phyloP scores from a whole-genome alignment of 495 filamentous ascomycete species.

The Alectoria sarmentosa region DNA sequence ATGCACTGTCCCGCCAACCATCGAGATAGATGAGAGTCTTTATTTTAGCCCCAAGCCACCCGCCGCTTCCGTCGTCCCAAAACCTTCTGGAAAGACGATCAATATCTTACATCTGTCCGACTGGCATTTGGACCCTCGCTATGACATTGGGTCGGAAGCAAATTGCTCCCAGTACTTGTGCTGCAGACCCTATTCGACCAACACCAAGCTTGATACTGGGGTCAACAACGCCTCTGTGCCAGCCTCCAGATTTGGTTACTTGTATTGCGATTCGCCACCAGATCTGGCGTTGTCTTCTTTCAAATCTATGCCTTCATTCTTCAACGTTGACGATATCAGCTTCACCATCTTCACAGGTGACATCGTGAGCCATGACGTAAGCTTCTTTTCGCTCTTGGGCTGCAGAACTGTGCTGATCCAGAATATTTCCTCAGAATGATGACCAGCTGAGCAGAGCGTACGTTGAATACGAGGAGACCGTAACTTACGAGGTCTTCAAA shows the following conservation, averaged over 20 bases:
- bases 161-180: constrained; percentile 41
- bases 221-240: constrained; percentile 26
- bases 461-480: constrained; percentile 35
- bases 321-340: constrained; percentile 29
- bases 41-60: constrained; percentile 33
- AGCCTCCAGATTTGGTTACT: constrained; percentile 27
- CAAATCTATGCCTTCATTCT: constrained; percentile 26
- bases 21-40: constrained; percentile 25
- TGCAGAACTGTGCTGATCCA: not conserved
- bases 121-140: constrained; percentile 45
- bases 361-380: constrained; percentile 37
- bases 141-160: constrained; percentile 40
- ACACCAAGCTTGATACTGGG: constrained; percentile 23
- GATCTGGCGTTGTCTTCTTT: constrained; percentile 28
- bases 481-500: constrained; percentile 39
- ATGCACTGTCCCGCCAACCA: constrained; percentile 21
- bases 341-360: constrained; percentile 43
- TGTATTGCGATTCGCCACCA: constrained; percentile 27
- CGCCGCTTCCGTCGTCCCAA: constrained; percentile 29
- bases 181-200: constrained; percentile 33
- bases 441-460: constrained; percentile 33
- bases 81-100: constrained; percentile 37
- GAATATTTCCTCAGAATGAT: constrained; percentile 19
- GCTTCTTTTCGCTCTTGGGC: not conserved
- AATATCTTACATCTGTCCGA: constrained; percentile 46